Conservation (phyloP, 129 eudicot species). For the Pseudognaphalium luteoalbum region DNA sequence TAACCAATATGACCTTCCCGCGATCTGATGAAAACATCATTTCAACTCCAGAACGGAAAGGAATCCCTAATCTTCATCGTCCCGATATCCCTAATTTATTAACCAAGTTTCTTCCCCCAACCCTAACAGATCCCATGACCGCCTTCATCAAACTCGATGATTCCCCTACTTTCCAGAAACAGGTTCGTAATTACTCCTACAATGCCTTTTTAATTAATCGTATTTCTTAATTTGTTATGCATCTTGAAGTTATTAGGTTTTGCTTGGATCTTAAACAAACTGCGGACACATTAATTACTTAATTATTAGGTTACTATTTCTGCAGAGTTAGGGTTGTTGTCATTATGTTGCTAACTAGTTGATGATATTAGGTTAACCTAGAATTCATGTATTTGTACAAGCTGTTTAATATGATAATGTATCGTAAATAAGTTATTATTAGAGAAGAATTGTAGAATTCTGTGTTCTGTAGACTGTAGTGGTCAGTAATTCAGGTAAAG, state of each 20-base stretch:
- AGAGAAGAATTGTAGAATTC: neutral
- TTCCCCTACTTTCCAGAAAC: conserved; percentile 93
- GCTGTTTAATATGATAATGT: neutral
- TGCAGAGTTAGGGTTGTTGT: neutral
- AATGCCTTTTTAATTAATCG: neutral
- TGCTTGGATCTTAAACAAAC: conserved; percentile 22
- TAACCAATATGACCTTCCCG: conserved; percentile 23
- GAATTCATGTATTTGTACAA: neutral
- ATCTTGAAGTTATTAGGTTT: conserved; percentile 20
- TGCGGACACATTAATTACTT: neutral
- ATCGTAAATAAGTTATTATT: neutral
- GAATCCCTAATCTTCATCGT: conserved; percentile 1
- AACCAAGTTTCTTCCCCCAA: conserved; percentile 13
- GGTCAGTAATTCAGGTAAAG: neutral
- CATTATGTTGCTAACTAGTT: neutral
- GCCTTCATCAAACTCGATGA: conserved; percentile 87
- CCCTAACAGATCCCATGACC: conserved; percentile 46
- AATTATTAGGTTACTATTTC: neutral
- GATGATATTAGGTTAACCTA: neutral
- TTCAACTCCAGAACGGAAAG: conserved; percentile 2
- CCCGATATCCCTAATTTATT: conserved; percentile 30
- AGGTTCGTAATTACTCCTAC: conserved; percentile 39
- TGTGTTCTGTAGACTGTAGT: too few relatives aligned
- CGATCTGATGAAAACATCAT: conserved; percentile 22
- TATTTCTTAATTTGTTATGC: neutral